A percentile compares a stretch with the other conserved stretches of the same genome.
Conservation (phyloP, 768 basidiomycete genomes). For the Daedaleopsis nitida region DNA sequence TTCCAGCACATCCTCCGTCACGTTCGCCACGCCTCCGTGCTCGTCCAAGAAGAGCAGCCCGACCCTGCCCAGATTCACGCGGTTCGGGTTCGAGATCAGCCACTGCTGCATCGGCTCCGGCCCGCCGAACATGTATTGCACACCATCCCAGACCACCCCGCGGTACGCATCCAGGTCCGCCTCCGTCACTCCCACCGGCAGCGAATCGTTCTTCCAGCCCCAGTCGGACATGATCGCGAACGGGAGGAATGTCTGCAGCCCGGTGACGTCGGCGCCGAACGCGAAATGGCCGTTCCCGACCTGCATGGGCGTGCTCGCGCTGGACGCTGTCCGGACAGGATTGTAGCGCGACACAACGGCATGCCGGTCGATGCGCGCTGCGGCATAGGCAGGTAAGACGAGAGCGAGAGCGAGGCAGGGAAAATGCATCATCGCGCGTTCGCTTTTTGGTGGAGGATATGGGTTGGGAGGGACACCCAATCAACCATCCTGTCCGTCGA, state of each 20-base stretch:
- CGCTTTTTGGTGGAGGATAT: no score
- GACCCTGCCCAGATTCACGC: conserved; percentile 54
- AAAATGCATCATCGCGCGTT: no score
- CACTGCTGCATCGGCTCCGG: conserved; percentile 49
- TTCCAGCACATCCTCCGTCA: conserved; percentile 42
- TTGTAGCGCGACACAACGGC: conserved; percentile 51
- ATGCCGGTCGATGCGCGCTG: conserved; percentile 31
- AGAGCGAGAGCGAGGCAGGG: neutral
- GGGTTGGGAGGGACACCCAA: no score
- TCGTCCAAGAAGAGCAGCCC: conserved; percentile 46
- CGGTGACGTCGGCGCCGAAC: conserved; percentile 59
- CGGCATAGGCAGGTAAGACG: neutral
- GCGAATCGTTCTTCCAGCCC: conserved; percentile 63
- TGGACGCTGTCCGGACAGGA: conserved; percentile 50
- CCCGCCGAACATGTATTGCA: conserved; percentile 54
- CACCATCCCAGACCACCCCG: conserved; percentile 53
- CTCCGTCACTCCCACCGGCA: conserved; percentile 45
- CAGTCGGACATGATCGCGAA: conserved; percentile 59
- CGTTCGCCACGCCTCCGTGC: conserved; percentile 29
- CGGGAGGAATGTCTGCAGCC: conserved; percentile 58
- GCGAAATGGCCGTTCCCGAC: conserved; percentile 65
- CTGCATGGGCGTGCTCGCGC: conserved; percentile 52
- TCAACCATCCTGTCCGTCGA: neutral
- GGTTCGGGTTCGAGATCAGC: conserved; percentile 60
- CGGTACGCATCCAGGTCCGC: conserved; percentile 48